phyloP scores from a whole-genome alignment of 768 basidiomycete genomes.

The Tulasnella sp. region DNA sequence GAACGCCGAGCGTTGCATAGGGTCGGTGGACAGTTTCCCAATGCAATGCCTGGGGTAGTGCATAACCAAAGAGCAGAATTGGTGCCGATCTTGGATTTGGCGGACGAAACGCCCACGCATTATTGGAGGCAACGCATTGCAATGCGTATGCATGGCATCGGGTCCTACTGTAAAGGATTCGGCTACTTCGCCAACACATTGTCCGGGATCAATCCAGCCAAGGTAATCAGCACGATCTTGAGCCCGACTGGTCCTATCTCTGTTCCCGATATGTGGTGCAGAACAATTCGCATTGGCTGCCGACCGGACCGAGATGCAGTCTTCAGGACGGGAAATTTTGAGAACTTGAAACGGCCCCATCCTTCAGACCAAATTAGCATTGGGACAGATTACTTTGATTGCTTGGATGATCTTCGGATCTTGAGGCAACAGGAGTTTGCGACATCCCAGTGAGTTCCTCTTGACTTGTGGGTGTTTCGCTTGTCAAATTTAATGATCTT shows the following conservation, averaged over 20 bases:
- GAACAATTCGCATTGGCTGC: conserved; percentile 17
- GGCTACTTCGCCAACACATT: conserved; percentile 6
- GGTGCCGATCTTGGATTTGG: too few species aligned
- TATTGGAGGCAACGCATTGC: too few species aligned
- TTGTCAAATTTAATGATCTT: background rate
- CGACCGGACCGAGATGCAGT: background rate
- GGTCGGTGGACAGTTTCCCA: too few species aligned
- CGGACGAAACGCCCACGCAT: too few species aligned
- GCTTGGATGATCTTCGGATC: conserved; percentile 26
- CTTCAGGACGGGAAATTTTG: conserved; percentile 17
- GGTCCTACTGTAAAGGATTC: background rate
- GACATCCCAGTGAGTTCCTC: conserved; percentile 10
- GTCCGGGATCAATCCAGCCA: background rate
- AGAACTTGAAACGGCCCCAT: background rate
- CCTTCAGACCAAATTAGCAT: conserved; percentile 14
- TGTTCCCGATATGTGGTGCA: conserved; percentile 14
- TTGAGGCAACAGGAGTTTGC: conserved; percentile 21
- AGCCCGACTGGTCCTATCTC: background rate
- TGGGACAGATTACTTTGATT: conserved; percentile 30
- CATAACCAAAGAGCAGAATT: too few species aligned
- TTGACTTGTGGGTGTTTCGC: background rate
- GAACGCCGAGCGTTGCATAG: too few species aligned
- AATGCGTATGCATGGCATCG: too few species aligned
- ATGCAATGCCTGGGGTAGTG: too few species aligned
- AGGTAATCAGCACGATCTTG: background rate